phyloP scores from a whole-genome alignment of 176 grass and related monocot genomes.

The Alloteropsis semialata region DNA sequence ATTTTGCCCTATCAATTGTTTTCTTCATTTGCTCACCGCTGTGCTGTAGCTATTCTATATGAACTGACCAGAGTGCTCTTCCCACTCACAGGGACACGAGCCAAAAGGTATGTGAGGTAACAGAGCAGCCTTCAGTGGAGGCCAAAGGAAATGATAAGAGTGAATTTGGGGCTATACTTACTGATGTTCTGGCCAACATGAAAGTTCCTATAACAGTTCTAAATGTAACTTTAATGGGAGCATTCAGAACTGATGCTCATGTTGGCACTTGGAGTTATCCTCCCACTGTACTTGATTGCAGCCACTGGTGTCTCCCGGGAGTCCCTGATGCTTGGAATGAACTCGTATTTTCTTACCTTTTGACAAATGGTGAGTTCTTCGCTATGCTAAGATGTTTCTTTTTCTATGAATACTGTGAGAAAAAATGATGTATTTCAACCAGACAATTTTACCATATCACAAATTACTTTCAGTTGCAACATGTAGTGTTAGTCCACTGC shows the following conservation, averaged over 20 bases:
- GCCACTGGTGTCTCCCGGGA: slow-evolving; percentile 98
- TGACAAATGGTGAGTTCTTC: slow-evolving; percentile 65
- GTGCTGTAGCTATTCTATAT: slow-evolving; percentile 18
- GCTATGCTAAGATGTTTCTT: background rate
- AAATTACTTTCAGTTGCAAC: background rate
- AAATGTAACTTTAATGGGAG: slow-evolving; percentile 89
- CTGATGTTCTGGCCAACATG: slow-evolving; percentile 56
- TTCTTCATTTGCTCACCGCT: background rate
- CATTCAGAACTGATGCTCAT: slow-evolving; percentile 83
- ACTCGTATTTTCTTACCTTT: slow-evolving; percentile 74
- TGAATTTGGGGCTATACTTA: slow-evolving; percentile 80
- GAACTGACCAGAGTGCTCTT: slow-evolving; percentile 26
- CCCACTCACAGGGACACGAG: slow-evolving; percentile 51
- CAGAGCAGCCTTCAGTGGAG: slow-evolving; percentile 68
- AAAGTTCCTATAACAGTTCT: slow-evolving; percentile 57
- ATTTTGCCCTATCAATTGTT: background rate
- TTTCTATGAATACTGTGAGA: slow-evolving; percentile 4
- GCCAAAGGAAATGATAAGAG: slow-evolving; percentile 67
- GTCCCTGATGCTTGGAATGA: slow-evolving; percentile 98
- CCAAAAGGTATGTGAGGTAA: slow-evolving; percentile 75
- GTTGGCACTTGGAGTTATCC: slow-evolving; percentile 90
- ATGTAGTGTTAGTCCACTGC: background rate
- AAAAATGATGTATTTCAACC: background rate
- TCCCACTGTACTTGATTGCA: slow-evolving; percentile 85
- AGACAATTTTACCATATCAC: background rate